Percentiles rank a stretch among this genome's conserved stretches.
Conservation (phyloP, 306 rosid species). For the Lathyrus oleraceus region DNA sequence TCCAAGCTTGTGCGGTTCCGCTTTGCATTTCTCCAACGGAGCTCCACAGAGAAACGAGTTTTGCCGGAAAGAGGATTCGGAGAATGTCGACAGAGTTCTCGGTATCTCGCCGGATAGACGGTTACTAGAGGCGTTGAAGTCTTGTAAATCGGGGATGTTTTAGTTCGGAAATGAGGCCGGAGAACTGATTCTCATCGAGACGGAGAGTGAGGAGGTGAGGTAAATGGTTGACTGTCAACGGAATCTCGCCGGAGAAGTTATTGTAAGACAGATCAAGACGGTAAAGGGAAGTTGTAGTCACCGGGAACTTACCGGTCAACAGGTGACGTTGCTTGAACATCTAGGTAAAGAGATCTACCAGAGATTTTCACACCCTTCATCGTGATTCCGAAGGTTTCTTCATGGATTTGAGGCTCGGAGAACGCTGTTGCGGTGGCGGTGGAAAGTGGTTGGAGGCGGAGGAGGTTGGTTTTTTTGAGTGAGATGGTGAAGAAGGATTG, state of each 20-base stretch:
- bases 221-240: slow-evolving; percentile 52
- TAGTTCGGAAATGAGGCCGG: slow-evolving; percentile 58
- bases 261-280: slow-evolving; percentile 88
- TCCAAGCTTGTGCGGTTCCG: slow-evolving; percentile 68
- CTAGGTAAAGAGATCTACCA: slow-evolving; percentile 83
- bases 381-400: slow-evolving; percentile 50
- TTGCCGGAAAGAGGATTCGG: slow-evolving; percentile 56
- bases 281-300: slow-evolving; percentile 51
- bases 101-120: slow-evolving; percentile 73
- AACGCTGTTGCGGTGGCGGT: not conserved
- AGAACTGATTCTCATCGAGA: slow-evolving; percentile 60
- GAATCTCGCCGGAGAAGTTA: slow-evolving; percentile 70
- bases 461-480: not conserved
- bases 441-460: slow-evolving; percentile 8
- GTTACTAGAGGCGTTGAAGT: slow-evolving; percentile 76
- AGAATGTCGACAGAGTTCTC: slow-evolving; percentile 54
- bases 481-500: slow-evolving; percentile 8
- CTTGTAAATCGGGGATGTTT: slow-evolving; percentile 60
- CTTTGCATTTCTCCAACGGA: slow-evolving; percentile 53
- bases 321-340: slow-evolving; percentile 89
- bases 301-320: slow-evolving; percentile 76
- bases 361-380: slow-evolving; percentile 84
- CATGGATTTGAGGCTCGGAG: slow-evolving; percentile 6
- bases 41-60: slow-evolving; percentile 72
- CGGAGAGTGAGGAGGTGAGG: slow-evolving; percentile 81